These are phyloP conservation scores for Panellus pusillus DNA, from an alignment of 768 basidiomycete species.

Conservation along the genomic window DNA sequence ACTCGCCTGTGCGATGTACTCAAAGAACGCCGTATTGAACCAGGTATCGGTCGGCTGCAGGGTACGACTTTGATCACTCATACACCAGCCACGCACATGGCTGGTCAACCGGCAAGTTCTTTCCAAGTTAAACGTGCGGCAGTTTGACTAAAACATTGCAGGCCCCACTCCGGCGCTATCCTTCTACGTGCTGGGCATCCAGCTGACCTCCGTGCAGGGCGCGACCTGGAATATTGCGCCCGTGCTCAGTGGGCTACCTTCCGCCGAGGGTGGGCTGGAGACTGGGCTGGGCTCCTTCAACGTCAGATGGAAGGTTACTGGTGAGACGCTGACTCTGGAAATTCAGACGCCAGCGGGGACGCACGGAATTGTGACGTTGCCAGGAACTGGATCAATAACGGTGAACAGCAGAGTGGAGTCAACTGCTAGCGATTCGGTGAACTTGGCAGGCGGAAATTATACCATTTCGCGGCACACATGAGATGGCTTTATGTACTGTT, in stretches of 20 bases:
- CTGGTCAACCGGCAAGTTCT: constrained; percentile 36
- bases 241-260: constrained; percentile 39
- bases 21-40: background rate
- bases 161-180: constrained; percentile 50
- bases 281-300: constrained; percentile 48
- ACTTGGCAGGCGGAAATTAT: constrained; percentile 13
- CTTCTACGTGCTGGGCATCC: constrained; percentile 47
- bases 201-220: constrained; percentile 41
- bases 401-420: constrained; percentile 12
- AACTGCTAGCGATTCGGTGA: constrained; percentile 2
- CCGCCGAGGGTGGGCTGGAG: constrained; percentile 46
- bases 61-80: constrained; percentile 47
- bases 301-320: constrained; percentile 36
- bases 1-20: too few relatives aligned
- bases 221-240: constrained; percentile 44
- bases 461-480: constrained; percentile 1
- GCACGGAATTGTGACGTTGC: constrained; percentile 28
- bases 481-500: background rate
- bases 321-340: constrained; percentile 20
- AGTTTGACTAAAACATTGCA: background rate
- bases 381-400: constrained; percentile 24
- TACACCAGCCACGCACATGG: constrained; percentile 51
- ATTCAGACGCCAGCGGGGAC: constrained; percentile 30
- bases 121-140: background rate
- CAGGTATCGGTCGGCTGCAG: constrained; percentile 44